A percentile compares a stretch with the other conserved stretches of the same genome.
Conservation (phyloP, 176 grass and related monocot genomes). For the Oryza rufipogon region DNA sequence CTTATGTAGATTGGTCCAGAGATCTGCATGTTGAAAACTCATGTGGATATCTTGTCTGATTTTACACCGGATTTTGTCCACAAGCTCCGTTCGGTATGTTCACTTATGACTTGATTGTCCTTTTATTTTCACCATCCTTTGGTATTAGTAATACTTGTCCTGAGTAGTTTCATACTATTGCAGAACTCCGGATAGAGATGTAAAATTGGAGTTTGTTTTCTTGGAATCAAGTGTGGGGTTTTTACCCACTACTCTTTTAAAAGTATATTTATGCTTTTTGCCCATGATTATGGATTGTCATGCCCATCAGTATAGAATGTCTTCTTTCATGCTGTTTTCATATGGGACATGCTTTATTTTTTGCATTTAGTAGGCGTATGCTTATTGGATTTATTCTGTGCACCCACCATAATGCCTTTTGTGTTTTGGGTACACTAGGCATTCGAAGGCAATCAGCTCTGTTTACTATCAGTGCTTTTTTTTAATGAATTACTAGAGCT, state of each 20-base stretch:
- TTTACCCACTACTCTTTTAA: not conserved
- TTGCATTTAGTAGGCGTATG: no score
- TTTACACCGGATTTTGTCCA: slow-evolving; percentile 75
- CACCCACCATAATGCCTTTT: not conserved
- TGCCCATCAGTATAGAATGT: not conserved
- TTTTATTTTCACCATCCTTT: not conserved
- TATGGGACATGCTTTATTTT: not conserved
- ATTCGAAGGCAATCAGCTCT: not conserved
- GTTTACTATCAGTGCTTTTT: not conserved
- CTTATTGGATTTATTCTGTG: not conserved
- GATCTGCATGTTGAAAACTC: slow-evolving; percentile 94
- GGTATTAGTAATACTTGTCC: not conserved
- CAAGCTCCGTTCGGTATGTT: slow-evolving; percentile 69
- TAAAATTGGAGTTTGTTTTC: not conserved
- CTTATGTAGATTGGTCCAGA: slow-evolving; percentile 69
- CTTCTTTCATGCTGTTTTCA: not conserved
- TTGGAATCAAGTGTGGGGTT: not conserved
- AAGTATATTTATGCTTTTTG: no score
- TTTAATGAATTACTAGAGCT: not conserved
- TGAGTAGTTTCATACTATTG: not conserved
- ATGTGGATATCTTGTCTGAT: slow-evolving; percentile 93
- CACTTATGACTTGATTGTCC: not conserved
- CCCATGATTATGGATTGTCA: not conserved
- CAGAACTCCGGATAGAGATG: not conserved
- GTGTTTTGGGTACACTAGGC: not conserved